Conservation (phyloP, 371 early-diverging fungal genomes). For the Rhizopus stolonifer region DNA sequence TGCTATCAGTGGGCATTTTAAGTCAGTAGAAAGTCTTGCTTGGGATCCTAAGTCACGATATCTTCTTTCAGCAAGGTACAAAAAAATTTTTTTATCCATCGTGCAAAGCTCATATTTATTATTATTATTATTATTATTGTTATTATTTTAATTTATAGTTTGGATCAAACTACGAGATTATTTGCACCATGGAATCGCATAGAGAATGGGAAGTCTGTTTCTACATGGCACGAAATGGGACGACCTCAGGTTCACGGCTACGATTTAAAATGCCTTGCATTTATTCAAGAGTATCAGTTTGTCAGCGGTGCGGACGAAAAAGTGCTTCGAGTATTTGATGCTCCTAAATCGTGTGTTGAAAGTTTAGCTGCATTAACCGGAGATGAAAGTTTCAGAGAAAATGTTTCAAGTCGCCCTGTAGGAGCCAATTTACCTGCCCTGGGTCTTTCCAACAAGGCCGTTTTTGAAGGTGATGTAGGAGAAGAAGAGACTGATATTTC, state of each 20-base stretch:
- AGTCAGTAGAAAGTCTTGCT: slow-evolving; percentile 68
- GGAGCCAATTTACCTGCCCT: slow-evolving; percentile 90
- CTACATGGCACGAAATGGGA: slow-evolving; percentile 91
- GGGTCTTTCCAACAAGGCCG: slow-evolving; percentile 95
- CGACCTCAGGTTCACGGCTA: slow-evolving; percentile 98
- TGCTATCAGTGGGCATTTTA: slow-evolving; percentile 80
- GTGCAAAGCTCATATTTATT: not conserved
- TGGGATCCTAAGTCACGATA: slow-evolving; percentile 86
- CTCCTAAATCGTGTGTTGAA: slow-evolving; percentile 78
- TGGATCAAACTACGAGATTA: slow-evolving; percentile 90
- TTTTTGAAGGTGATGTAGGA: slow-evolving; percentile 60
- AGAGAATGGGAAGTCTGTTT: slow-evolving; percentile 18
- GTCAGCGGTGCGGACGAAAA: slow-evolving; percentile 96
- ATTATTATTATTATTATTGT: not conserved
- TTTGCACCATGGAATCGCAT: slow-evolving; percentile 72
- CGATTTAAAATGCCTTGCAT: slow-evolving; percentile 84
- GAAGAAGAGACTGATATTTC: slow-evolving; percentile 47
- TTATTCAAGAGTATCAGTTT: slow-evolving; percentile 73
- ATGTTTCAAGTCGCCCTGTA: slow-evolving; percentile 60
- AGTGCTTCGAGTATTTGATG: slow-evolving; percentile 86
- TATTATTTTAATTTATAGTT: slow-evolving; percentile 36
- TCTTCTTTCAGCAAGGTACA: slow-evolving; percentile 68
- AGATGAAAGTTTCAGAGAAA: slow-evolving; percentile 35
- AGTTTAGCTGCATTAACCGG: slow-evolving; percentile 59
- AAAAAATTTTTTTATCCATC: not conserved